phyloP scores from a whole-genome alignment of 345 rosid species.

The Turnera subulata region DNA sequence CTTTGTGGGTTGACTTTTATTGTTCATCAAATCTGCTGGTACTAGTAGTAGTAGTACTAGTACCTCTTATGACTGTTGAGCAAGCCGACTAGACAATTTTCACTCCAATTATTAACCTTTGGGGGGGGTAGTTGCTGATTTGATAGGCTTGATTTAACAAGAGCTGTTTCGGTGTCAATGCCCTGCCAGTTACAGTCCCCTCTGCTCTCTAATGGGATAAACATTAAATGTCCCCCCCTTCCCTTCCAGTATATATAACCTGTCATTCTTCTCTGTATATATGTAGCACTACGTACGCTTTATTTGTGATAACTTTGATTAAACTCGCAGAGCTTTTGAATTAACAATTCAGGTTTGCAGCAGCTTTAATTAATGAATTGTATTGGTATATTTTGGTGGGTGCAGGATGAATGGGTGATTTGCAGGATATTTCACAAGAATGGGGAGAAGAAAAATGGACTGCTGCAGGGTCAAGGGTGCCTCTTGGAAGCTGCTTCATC shows the following conservation, averaged over 20 bases:
- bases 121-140: slow-evolving; percentile 32
- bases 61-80: not conserved
- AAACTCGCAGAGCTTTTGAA: not conserved
- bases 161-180: not conserved
- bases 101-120: slow-evolving; percentile 7
- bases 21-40: not conserved
- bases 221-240: no score
- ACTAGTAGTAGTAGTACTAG: no score
- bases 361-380: not conserved
- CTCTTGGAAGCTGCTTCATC: slow-evolving; percentile 27
- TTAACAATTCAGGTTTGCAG: not conserved
- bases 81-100: slow-evolving; percentile 7
- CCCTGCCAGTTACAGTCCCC: not conserved
- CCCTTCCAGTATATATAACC: no score
- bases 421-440: slow-evolving; percentile 80
- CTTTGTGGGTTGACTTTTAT: slow-evolving; percentile 41
- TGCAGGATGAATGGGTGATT: slow-evolving; percentile 97
- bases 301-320: not conserved
- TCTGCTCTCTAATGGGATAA: no score
- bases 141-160: slow-evolving; percentile 46
- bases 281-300: not conserved
- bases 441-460: slow-evolving; percentile 54
- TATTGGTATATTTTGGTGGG: not conserved
- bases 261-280: no score
- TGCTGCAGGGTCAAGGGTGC: slow-evolving; percentile 37